Evolutionary conservation across 139 green algal species (phyloP), one percentile per base, ranked within the genome.

Genomic region (Pycnococcus provasolii): DNA sequence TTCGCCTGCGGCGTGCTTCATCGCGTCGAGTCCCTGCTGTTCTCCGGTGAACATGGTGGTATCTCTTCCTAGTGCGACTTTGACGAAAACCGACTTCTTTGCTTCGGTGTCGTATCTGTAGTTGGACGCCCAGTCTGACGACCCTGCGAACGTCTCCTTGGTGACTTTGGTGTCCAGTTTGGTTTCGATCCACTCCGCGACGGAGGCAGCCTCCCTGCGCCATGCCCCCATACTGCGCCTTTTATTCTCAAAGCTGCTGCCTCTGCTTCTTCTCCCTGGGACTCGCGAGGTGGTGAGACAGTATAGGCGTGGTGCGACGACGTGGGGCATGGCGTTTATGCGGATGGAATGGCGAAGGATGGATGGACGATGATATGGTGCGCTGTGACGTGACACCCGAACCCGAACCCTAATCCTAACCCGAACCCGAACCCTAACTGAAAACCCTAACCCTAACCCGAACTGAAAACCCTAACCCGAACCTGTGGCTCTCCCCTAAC

Each of bases 1-100:
- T 3, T 75, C 26, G 1, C 80, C 85, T 42, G 69, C 86, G 87
- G 79, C 57, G 11, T 43, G 45, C 50, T 85, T 79, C 82, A 96
- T 86, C 26, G 90, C 90, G 37, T 85, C 68, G 42, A 97, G 77
- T 5, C 88, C 88, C 43, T 88, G 63, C 0, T 81, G 83, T 71
- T 97, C 91, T 1, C 88, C 88, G 9, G 79, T 67, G 72, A 97
- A 97, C 91, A 97, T 96, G 45, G 67, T 52, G 37, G 44, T 8
- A 39, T 80, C 72, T 39, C 70, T 68, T 4, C 71, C 67, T 9
- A 45, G n/a, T 1, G 81, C 63, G 2, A 79, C 82, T 80, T 96
- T 96, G 3, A 91, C 87, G 79, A 96, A 96, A 26, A 81, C 86
- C 42, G 77, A 79, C 15, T 42, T 64, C n/a, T 60, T 63, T 42